Evolutionary conservation across 331 rosid genomes (phyloP).

Genomic region (Malus hybrid): DNA sequence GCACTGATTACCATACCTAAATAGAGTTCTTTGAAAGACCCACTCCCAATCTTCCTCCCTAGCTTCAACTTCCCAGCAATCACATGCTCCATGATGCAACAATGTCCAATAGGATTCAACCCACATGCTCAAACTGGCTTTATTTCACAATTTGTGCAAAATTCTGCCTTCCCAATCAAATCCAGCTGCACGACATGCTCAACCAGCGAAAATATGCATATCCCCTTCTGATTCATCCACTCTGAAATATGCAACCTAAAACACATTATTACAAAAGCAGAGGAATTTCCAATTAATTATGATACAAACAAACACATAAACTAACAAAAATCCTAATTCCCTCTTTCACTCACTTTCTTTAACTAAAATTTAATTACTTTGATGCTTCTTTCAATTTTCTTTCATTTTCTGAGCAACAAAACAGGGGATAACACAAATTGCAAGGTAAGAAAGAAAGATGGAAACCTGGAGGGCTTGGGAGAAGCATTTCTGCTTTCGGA

Average conservation of each 20-base stretch:
- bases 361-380: too few species aligned
- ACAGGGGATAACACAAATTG: too few species aligned
- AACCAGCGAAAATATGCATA: conserved; percentile 49
- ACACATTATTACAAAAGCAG: background rate
- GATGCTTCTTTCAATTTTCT: too few species aligned
- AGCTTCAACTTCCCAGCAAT: conserved; percentile 84
- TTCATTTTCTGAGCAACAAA: too few species aligned
- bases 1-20: conserved; percentile 35
- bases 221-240: conserved; percentile 71
- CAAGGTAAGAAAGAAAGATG: too few species aligned
- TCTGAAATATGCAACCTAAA: conserved; percentile 54
- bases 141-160: conserved; percentile 27
- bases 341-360: too few species aligned
- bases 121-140: conserved; percentile 16
- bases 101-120: conserved; percentile 27
- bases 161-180: conserved; percentile 61
- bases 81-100: conserved; percentile 79
- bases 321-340: too few species aligned
- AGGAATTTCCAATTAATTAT: background rate
- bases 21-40: conserved; percentile 97
- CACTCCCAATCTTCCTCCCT: conserved; percentile 98
- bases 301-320: too few species aligned
- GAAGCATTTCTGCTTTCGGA: too few species aligned
- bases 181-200: conserved; percentile 44
- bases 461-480: too few species aligned